Evolutionary conservation across 139 green algal species (phyloP), one percentile per base, ranked within the genome.

Genomic region (Protoeuglena noctilucae): DNA sequence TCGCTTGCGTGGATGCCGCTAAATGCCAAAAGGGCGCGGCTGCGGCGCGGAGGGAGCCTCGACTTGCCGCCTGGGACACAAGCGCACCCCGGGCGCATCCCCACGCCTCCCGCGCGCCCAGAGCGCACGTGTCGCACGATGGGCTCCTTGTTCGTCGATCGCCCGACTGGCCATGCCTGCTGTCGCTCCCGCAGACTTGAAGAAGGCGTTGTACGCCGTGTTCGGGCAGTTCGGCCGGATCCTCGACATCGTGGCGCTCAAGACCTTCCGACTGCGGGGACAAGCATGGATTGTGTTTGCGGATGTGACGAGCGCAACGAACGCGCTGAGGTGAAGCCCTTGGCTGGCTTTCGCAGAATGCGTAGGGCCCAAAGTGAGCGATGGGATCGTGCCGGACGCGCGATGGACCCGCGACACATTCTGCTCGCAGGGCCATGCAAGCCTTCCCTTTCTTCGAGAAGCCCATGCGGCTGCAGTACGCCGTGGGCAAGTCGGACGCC

Each of bases 371-470:
- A n/a, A n/a, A n/a, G n/a, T n/a, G n/a, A n/a, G n/a, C n/a, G n/a
- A n/a, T n/a, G n/a, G n/a, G n/a, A n/a, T n/a, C n/a, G n/a, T n/a
- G n/a, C n/a, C n/a, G n/a, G n/a, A n/a, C n/a, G n/a, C n/a, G n/a
- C n/a, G n/a, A n/a, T n/a, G n/a, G n/a, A n/a, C n/a, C n/a, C n/a
- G n/a, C n/a, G n/a, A n/a, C n/a, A n/a, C n/a, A n/a, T n/a, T n/a
- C n/a, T n/a, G n/a, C n/a, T n/a, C n/a, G n/a, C n/a, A n/a, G 81
- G 21, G 67, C 74, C 16, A 90, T 98, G 82, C 84, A 98, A 55
- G 85, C 79, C 19, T 98, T 98, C 65, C 88, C 86, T 0, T 97
- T 98, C 73, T 93, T 89, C 47, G 86, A 94, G 47, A 98, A 96
- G 72, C 82, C 88, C 6, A 87, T 98, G 63, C 63, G 69, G 28